Conservation (phyloP, 1,284 basidiomycete genomes). For the Trametes versicolor region DNA sequence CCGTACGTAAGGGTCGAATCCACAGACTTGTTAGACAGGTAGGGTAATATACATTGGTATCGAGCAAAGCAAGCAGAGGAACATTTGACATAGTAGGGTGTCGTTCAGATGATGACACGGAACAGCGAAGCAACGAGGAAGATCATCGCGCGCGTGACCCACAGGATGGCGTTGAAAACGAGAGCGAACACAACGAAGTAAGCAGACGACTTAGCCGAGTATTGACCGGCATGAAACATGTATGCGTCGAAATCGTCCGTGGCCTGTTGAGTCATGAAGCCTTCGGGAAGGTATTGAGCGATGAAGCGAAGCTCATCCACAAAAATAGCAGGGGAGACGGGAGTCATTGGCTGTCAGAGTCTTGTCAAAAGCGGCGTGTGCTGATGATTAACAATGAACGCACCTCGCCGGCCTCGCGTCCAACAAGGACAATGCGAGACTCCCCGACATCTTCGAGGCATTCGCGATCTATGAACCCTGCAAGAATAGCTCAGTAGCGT, state of each 20-base stretch:
- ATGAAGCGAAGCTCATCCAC: background rate
- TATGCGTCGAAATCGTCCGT: slow-evolving; percentile 1
- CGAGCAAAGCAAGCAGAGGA: no score
- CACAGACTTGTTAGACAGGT: no score
- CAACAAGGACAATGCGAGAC: background rate
- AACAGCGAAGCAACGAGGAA: no score
- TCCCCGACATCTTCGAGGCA: background rate
- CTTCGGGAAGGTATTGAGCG: background rate
- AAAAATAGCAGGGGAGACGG: background rate
- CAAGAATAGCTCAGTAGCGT: background rate
- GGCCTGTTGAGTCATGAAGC: background rate
- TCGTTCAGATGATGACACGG: no score
- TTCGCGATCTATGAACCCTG: slow-evolving; percentile 4
- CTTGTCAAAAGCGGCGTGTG: background rate
- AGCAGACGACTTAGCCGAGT: background rate
- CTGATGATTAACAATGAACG: background rate
- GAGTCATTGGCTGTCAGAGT: background rate
- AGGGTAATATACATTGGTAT: no score
- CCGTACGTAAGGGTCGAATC: no score
- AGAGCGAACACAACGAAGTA: background rate
- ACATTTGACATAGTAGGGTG: no score
- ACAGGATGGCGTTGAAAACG: background rate
- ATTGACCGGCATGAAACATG: slow-evolving; percentile 1
- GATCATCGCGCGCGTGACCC: background rate
- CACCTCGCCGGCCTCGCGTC: background rate